phyloP scores from a whole-genome alignment of 129 eudicot species.

The Oenanthe sinensis region DNA sequence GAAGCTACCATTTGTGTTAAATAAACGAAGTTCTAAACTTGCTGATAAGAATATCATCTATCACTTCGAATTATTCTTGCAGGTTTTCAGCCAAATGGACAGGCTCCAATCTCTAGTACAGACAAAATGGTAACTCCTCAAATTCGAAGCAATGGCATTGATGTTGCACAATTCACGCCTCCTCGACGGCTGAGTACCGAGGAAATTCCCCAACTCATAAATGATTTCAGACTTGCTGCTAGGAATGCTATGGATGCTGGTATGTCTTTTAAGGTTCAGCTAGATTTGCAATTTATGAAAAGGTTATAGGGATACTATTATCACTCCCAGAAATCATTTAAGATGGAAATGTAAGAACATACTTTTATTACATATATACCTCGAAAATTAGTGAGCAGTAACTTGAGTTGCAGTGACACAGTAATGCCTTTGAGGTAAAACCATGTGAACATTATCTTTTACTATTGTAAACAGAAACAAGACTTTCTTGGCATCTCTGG shows the following conservation, averaged over 20 bases:
- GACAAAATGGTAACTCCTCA: conserved; percentile 5
- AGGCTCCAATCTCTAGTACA: conserved; percentile 24
- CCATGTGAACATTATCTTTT: neutral
- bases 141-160: neutral
- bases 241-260: conserved; percentile 23
- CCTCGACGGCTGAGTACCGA: conserved; percentile 18
- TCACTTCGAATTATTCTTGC: neutral
- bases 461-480: neutral
- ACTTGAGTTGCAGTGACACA: neutral
- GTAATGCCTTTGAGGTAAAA: neutral
- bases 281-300: neutral
- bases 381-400: neutral
- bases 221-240: conserved; percentile 23
- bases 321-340: neutral
- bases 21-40: neutral
- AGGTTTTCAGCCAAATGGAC: conserved; percentile 20
- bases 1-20: neutral
- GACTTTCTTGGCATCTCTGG: too few species aligned
- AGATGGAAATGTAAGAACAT: neutral
- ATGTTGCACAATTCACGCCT: conserved; percentile 9
- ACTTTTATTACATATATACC: neutral
- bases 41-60: neutral
- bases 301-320: neutral
- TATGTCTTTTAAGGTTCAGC: neutral
- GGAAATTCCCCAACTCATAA: conserved; percentile 14